These are phyloP conservation scores for Meira miltonrushii DNA, from an alignment of 1,284 basidiomycete species.

Conservation along the genomic window DNA sequence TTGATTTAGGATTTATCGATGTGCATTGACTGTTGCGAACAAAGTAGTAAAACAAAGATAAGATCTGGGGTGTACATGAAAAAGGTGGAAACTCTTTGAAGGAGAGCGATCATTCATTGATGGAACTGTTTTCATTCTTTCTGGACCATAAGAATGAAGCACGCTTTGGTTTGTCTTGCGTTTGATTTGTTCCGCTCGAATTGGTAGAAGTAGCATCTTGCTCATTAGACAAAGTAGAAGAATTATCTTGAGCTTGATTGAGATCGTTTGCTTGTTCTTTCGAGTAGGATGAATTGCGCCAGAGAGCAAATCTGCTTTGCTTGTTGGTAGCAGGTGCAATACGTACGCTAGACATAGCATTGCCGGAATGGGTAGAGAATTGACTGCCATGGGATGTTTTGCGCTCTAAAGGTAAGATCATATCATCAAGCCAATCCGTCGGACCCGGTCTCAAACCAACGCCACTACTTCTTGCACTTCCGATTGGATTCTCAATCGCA, in stretches of 20 bases:
- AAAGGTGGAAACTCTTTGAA: too few relatives aligned
- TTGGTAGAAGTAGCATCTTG: background rate
- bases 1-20: too few relatives aligned
- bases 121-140: too few relatives aligned
- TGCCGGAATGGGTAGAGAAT: background rate
- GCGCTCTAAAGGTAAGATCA: conserved; percentile 1
- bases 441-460: too few relatives aligned
- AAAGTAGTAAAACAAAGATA: too few relatives aligned
- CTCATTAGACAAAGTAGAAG: background rate
- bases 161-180: background rate
- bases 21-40: too few relatives aligned
- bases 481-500: too few relatives aligned
- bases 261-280: background rate
- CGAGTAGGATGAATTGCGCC: background rate
- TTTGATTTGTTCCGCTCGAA: background rate
- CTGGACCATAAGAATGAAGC: conserved; percentile 3
- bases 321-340: background rate
- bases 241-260: background rate
- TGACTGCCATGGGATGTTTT: background rate
- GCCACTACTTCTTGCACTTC: too few relatives aligned
- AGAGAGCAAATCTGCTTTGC: conserved; percentile 9
- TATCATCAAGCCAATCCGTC: conserved; percentile 7
- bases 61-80: too few relatives aligned
- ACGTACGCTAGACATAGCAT: background rate
- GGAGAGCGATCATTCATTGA: too few relatives aligned